A percentile compares a stretch with the other conserved stretches of the same genome.
phyloP scores from a whole-genome alignment of 202 grass and related monocot genomes.

The Eragrostis tef region DNA sequence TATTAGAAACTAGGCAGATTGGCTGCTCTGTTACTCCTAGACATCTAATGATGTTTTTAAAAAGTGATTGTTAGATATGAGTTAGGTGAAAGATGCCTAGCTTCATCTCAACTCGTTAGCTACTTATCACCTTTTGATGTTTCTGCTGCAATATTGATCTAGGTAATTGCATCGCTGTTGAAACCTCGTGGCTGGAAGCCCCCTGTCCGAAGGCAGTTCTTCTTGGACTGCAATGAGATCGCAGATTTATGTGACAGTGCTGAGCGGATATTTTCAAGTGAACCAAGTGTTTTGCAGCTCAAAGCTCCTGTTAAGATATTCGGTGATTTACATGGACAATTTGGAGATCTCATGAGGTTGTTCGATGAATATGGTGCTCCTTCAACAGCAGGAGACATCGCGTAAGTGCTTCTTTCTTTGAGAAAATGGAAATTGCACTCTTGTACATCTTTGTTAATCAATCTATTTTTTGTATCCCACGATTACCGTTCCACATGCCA shows the following conservation, averaged over 20 bases:
- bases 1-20: slow-evolving; percentile 21
- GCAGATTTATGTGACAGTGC: slow-evolving; percentile 96
- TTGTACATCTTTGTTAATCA: slow-evolving; percentile 18
- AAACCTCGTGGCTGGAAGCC: slow-evolving; percentile 99
- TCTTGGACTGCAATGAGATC: slow-evolving; percentile 98
- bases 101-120: slow-evolving; percentile 21
- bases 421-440: background rate
- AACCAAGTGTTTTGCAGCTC: slow-evolving; percentile 91
- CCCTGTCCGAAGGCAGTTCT: slow-evolving; percentile 87
- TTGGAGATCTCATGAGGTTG: slow-evolving; percentile 96
- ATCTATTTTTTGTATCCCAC: slow-evolving; percentile 14
- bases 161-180: slow-evolving; percentile 90
- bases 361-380: slow-evolving; percentile 99
- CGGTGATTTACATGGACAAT: slow-evolving; percentile 98
- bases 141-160: slow-evolving; percentile 44
- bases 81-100: slow-evolving; percentile 3
- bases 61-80: background rate
- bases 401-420: slow-evolving; percentile 69
- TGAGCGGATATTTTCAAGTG: slow-evolving; percentile 93
- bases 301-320: slow-evolving; percentile 99
- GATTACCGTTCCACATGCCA: slow-evolving; percentile 16
- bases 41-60: slow-evolving; percentile 2
- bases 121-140: background rate
- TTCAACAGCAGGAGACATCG: slow-evolving; percentile 94
- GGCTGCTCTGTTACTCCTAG: slow-evolving; percentile 10